Evolutionary conservation across 805 yeast genomes (phyloP).

Genomic region (Candida khao-thaluensis): DNA sequence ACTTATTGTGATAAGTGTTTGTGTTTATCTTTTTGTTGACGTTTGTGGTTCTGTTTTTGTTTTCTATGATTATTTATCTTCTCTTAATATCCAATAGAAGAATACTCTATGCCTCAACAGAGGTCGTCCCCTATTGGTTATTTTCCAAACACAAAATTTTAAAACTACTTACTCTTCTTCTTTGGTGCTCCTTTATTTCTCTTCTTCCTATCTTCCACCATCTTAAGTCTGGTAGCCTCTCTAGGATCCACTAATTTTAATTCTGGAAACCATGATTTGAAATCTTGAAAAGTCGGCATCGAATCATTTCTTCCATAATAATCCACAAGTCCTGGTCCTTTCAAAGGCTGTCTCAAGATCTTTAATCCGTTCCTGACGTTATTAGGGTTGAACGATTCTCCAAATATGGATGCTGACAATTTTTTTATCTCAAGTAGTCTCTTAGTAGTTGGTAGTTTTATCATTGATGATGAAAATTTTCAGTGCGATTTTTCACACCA

Average conservation of each 20-base stretch:
- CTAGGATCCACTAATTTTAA: slow-evolving; percentile 60
- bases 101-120: too few species aligned
- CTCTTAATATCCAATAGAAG: too few species aligned
- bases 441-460: slow-evolving; percentile 38
- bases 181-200: slow-evolving; percentile 89
- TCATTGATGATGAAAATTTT: slow-evolving; percentile 14
- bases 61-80: too few species aligned
- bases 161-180: slow-evolving; percentile 43
- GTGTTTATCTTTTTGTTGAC: too few species aligned
- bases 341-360: slow-evolving; percentile 62
- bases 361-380: slow-evolving; percentile 70
- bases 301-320: slow-evolving; percentile 73
- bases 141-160: too few species aligned
- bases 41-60: too few species aligned
- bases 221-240: slow-evolving; percentile 66
- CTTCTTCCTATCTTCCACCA: slow-evolving; percentile 66
- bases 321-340: slow-evolving; percentile 66
- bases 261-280: slow-evolving; percentile 53
- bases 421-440: slow-evolving; percentile 59
- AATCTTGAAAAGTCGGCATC: slow-evolving; percentile 60
- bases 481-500: too few species aligned
- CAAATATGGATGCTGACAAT: slow-evolving; percentile 64
- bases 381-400: slow-evolving; percentile 67
- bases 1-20: too few species aligned
- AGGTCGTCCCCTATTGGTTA: too few species aligned